Percentiles rank a stretch among this genome's conserved stretches.
Conservation (phyloP, 176 grass and related monocot genomes). For the Elaeis guineensis region DNA sequence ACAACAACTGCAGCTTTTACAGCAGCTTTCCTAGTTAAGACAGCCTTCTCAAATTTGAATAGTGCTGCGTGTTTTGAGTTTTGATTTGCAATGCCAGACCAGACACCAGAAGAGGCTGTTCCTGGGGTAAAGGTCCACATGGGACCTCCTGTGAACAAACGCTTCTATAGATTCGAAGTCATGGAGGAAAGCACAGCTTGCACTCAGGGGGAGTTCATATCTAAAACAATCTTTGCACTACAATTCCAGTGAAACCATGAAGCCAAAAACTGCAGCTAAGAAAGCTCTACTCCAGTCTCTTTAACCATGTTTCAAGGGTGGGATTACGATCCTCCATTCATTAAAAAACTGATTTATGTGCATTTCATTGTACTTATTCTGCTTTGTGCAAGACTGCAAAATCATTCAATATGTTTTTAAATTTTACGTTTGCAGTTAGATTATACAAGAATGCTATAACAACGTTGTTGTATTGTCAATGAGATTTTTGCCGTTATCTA, state of each 20-base stretch:
- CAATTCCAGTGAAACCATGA: constrained; percentile 50
- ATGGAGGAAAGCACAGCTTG: constrained; percentile 54
- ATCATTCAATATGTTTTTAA: no score
- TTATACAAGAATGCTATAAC: constrained; percentile 48
- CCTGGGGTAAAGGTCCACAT: constrained; percentile 30
- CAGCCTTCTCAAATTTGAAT: constrained; percentile 17
- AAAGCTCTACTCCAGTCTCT: constrained; percentile 65
- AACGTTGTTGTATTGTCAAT: constrained; percentile 43
- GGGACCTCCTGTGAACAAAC: constrained; percentile 50
- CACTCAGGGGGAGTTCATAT: constrained; percentile 42
- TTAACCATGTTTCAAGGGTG: constrained; percentile 60
- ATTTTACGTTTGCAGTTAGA: constrained; percentile 35
- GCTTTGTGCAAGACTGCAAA: no score
- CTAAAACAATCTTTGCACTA: constrained; percentile 86
- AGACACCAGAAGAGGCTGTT: constrained; percentile 58
- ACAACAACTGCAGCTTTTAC: constrained; percentile 11
- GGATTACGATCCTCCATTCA: background rate
- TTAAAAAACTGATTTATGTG: background rate
- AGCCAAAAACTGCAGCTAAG: constrained; percentile 46
- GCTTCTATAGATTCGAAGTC: constrained; percentile 50
- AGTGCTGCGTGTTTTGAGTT: constrained; percentile 39
- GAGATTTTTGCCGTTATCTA: constrained; percentile 56
- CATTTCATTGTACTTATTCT: no score
- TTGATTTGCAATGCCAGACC: constrained; percentile 36
- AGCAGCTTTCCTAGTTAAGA: constrained; percentile 21